A percentile compares a stretch with the other conserved stretches of the same genome.
Evolutionary conservation across 1,284 basidiomycete species (phyloP).

Genomic region (Malassezia nana): DNA sequence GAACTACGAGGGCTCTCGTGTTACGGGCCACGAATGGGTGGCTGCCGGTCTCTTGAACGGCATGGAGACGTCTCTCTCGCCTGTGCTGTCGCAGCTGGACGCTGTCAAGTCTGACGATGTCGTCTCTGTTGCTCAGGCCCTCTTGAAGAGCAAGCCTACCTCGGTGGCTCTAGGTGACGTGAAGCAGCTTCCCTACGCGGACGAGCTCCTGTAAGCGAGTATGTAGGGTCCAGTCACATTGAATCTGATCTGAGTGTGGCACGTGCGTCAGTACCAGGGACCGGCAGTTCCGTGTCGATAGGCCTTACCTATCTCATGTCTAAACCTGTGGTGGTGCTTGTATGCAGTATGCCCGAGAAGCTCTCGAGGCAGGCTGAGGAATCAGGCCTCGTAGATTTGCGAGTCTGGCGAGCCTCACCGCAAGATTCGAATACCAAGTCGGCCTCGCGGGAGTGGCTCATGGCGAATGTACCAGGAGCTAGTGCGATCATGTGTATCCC

Average conservation of each 20-base stretch:
- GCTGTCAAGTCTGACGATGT: conserved; percentile 30
- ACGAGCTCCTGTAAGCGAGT: conserved; percentile 34
- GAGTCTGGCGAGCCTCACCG: not conserved
- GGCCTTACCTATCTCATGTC: not conserved
- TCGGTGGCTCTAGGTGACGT: conserved; percentile 43
- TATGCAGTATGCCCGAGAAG: not conserved
- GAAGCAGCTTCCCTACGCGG: conserved; percentile 42
- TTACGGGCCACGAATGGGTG: conserved; percentile 29
- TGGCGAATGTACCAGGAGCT: conserved; percentile 62
- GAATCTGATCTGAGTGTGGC: not conserved
- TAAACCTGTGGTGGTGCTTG: conserved; percentile 8
- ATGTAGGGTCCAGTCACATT: not conserved
- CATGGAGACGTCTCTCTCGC: conserved; percentile 24
- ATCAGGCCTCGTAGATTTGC: not conserved
- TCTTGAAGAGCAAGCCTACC: conserved; percentile 45
- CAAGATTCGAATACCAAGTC: conserved; percentile 37
- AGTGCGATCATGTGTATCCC: conserved; percentile 61
- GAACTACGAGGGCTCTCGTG: conserved; percentile 29
- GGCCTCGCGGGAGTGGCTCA: conserved; percentile 65
- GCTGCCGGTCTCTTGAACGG: conserved; percentile 29
- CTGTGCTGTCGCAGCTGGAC: conserved; percentile 29
- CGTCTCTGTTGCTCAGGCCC: conserved; percentile 26
- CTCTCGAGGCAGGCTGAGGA: not conserved
- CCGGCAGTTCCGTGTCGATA: not conserved
- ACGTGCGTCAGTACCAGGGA: not conserved